Percentiles rank a stretch among this genome's conserved stretches.
phyloP scores from a whole-genome alignment of 140 eudicot genomes.

The Bidens hawaiensis region DNA sequence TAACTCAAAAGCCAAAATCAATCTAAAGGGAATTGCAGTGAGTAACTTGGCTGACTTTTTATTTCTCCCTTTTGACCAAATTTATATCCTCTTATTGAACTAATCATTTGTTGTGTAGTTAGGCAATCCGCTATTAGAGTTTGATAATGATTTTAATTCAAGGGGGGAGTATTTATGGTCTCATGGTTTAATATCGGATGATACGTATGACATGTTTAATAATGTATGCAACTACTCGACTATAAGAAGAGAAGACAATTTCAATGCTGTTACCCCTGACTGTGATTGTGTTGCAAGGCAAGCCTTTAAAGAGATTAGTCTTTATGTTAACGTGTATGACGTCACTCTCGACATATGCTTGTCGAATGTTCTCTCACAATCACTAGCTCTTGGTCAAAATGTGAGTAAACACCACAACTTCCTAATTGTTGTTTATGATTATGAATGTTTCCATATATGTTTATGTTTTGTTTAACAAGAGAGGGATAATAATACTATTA shows the following conservation, averaged over 20 bases:
- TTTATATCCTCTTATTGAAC: slow-evolving; percentile 2
- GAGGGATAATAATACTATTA: no score
- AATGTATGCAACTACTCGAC: slow-evolving; percentile 61
- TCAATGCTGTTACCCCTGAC: slow-evolving; percentile 25
- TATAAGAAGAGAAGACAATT: slow-evolving; percentile 49
- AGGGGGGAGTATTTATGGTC: slow-evolving; percentile 77
- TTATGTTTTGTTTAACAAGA: neutral
- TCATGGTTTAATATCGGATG: slow-evolving; percentile 80
- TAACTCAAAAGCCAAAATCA: slow-evolving; percentile 51
- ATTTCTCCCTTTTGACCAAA: neutral
- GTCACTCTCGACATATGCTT: slow-evolving; percentile 69
- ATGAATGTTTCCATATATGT: neutral
- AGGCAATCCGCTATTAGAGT: slow-evolving; percentile 83
- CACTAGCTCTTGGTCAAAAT: slow-evolving; percentile 43
- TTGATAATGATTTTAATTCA: slow-evolving; percentile 70
- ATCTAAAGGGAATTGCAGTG: slow-evolving; percentile 77
- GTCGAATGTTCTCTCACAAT: slow-evolving; percentile 45
- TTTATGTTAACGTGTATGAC: slow-evolving; percentile 47
- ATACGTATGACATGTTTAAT: slow-evolving; percentile 41
- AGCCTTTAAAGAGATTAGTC: slow-evolving; percentile 49
- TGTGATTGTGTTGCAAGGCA: slow-evolving; percentile 44
- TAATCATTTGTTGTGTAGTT: slow-evolving; percentile 36
- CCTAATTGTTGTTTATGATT: neutral
- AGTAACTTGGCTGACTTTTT: slow-evolving; percentile 28
- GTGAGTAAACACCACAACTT: slow-evolving; percentile 35